Evolutionary conservation across 306 rosid genomes (phyloP).

Genomic region (Fragaria vesca): DNA sequence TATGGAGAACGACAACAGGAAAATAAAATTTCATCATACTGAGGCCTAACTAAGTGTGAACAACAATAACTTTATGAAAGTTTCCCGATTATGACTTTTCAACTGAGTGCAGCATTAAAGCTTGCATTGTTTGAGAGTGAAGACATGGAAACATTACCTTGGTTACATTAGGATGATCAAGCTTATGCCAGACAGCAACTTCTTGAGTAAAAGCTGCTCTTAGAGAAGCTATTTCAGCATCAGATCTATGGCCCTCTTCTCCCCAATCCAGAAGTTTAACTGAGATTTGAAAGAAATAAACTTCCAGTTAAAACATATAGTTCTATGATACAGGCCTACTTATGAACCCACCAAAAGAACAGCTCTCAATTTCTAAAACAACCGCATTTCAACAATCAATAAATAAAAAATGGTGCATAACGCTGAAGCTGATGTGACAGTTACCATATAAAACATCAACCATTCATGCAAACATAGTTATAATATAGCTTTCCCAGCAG

Average conservation of each 20-base stretch:
- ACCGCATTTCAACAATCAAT: background rate
- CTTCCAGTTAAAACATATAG: slow-evolving; percentile 4
- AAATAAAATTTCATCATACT: background rate
- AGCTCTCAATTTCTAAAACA: background rate
- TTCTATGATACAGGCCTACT: slow-evolving; percentile 1
- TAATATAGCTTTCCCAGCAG: slow-evolving; percentile 19
- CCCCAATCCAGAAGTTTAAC: slow-evolving; percentile 99
- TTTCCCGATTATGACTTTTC: background rate
- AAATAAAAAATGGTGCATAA: background rate
- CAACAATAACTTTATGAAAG: background rate
- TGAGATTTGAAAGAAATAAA: slow-evolving; percentile 40
- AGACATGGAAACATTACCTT: slow-evolving; percentile 52
- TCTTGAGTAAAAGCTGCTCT: slow-evolving; percentile 97
- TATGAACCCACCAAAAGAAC: background rate
- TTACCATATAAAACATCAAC: slow-evolving; percentile 1
- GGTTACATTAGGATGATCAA: slow-evolving; percentile 97
- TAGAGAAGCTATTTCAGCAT: slow-evolving; percentile 91
- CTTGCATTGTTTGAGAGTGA: background rate
- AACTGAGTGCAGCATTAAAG: background rate
- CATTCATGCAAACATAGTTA: slow-evolving; percentile 3
- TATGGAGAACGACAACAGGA: background rate
- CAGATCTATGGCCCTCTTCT: slow-evolving; percentile 96
- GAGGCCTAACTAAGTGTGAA: background rate
- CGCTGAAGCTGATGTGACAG: background rate
- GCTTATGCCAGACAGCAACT: slow-evolving; percentile 99